Evolutionary conservation across 768 basidiomycete species (phyloP).

Genomic region (Dioszegia hungarica): DNA sequence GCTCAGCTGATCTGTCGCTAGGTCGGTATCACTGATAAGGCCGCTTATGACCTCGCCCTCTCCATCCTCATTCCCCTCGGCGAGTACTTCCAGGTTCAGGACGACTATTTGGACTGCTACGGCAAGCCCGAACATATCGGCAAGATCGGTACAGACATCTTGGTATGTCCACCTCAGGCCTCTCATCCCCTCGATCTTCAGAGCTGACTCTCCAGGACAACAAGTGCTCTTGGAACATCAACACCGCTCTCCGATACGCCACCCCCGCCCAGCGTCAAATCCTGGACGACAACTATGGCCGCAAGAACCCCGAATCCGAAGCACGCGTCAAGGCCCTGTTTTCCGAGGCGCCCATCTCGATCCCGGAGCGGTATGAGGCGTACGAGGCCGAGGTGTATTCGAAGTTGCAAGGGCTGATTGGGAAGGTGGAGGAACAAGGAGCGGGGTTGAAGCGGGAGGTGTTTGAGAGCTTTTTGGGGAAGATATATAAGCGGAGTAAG

Average conservation of each 20-base stretch:
- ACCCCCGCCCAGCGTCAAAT: constrained; percentile 52
- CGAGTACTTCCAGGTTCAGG: constrained; percentile 98
- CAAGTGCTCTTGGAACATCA: constrained; percentile 97
- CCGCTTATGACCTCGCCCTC: constrained; percentile 67
- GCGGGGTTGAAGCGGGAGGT: constrained; percentile 60
- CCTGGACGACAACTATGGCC: constrained; percentile 61
- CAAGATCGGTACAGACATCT: constrained; percentile 95
- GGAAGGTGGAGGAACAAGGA: constrained; percentile 62
- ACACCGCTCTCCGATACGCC: constrained; percentile 64
- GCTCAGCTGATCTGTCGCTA: constrained; percentile 34
- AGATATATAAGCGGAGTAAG: constrained; percentile 68
- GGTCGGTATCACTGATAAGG: constrained; percentile 52
- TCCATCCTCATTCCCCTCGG: constrained; percentile 85
- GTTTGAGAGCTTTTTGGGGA: constrained; percentile 78
- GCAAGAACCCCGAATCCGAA: constrained; percentile 58
- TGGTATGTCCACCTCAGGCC: constrained; percentile 47
- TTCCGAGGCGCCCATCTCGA: constrained; percentile 60
- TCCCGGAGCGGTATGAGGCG: constrained; percentile 60
- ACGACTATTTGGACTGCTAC: constrained; percentile 92
- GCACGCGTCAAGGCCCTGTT: constrained; percentile 66
- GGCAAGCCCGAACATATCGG: constrained; percentile 86
- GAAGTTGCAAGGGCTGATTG: constrained; percentile 65
- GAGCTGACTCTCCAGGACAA: constrained; percentile 51
- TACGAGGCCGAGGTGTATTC: constrained; percentile 76
- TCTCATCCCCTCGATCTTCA: not conserved